These are phyloP conservation scores for Colletotrichum gloeosporioides DNA, from an alignment of 2,329 filamentous ascomycete genomes.

Conservation along the genomic window DNA sequence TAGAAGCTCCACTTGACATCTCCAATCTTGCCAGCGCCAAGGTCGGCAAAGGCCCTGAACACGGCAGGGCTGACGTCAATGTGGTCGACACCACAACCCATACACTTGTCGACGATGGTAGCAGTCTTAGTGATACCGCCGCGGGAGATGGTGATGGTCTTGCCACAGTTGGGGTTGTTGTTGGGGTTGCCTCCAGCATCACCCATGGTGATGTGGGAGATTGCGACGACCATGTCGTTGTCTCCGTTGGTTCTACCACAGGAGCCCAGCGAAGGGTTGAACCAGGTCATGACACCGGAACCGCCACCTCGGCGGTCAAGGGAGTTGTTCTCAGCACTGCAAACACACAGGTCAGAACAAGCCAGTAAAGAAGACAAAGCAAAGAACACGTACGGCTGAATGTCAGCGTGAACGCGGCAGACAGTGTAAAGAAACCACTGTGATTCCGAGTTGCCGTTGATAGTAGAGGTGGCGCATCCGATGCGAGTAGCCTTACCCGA, in stretches of 20 bases:
- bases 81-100: neutral
- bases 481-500: neutral
- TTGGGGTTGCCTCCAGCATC: neutral
- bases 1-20: neutral
- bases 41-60: neutral
- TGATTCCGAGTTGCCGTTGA: neutral
- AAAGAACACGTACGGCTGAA: neutral
- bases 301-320: neutral
- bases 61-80: constrained; percentile 13
- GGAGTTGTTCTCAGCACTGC: neutral
- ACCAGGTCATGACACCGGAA: constrained; percentile 16
- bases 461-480: neutral
- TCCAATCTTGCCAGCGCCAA: neutral
- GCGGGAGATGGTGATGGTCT: neutral
- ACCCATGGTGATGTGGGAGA: constrained; percentile 21
- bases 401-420: neutral
- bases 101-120: constrained; percentile 19
- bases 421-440: neutral
- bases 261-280: constrained; percentile 7
- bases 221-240: neutral
- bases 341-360: neutral
- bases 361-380: neutral
- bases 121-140: neutral
- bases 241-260: constrained; percentile 6
- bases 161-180: constrained; percentile 13